A percentile compares a stretch with the other conserved stretches of the same genome.
phyloP scores from a whole-genome alignment of 306 rosid genomes.

The Trifolium repens region DNA sequence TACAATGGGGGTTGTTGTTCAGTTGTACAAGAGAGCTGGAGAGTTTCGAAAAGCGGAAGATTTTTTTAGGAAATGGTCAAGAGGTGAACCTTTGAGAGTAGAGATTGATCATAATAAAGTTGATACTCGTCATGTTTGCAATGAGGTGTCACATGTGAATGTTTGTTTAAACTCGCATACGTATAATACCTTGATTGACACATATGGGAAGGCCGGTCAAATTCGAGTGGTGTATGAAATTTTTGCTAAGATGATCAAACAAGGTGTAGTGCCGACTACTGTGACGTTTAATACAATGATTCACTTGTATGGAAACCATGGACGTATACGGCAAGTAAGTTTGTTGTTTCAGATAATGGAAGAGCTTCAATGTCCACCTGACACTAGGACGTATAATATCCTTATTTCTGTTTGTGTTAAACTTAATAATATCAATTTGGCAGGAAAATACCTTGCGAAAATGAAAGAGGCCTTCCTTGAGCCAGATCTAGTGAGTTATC shows the following conservation, averaged over 20 bases:
- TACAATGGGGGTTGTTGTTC: slow-evolving; percentile 79
- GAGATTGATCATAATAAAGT: slow-evolving; percentile 21
- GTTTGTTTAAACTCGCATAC: slow-evolving; percentile 62
- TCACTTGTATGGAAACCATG: slow-evolving; percentile 78
- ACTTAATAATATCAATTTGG: slow-evolving; percentile 60
- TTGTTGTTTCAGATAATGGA: slow-evolving; percentile 72
- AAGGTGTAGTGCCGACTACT: slow-evolving; percentile 63
- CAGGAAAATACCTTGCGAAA: slow-evolving; percentile 56
- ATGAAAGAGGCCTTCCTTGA: slow-evolving; percentile 67
- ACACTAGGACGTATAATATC: slow-evolving; percentile 79
- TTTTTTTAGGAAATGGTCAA: slow-evolving; percentile 68
- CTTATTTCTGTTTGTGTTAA: slow-evolving; percentile 65
- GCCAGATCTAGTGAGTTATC: slow-evolving; percentile 73
- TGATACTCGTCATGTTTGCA: not conserved
- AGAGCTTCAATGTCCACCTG: slow-evolving; percentile 62
- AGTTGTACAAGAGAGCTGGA: slow-evolving; percentile 67
- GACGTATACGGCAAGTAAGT: slow-evolving; percentile 55
- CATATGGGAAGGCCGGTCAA: slow-evolving; percentile 73
- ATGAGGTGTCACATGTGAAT: slow-evolving; percentile 32
- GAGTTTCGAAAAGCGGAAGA: slow-evolving; percentile 72
- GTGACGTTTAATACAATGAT: slow-evolving; percentile 86
- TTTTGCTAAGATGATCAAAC: slow-evolving; percentile 72
- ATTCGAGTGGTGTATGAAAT: slow-evolving; percentile 63
- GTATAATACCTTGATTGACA: slow-evolving; percentile 73
- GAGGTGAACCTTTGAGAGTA: slow-evolving; percentile 36